Evolutionary conservation across 306 rosid genomes (phyloP).

Genomic region (Pyrus pyrifolia): DNA sequence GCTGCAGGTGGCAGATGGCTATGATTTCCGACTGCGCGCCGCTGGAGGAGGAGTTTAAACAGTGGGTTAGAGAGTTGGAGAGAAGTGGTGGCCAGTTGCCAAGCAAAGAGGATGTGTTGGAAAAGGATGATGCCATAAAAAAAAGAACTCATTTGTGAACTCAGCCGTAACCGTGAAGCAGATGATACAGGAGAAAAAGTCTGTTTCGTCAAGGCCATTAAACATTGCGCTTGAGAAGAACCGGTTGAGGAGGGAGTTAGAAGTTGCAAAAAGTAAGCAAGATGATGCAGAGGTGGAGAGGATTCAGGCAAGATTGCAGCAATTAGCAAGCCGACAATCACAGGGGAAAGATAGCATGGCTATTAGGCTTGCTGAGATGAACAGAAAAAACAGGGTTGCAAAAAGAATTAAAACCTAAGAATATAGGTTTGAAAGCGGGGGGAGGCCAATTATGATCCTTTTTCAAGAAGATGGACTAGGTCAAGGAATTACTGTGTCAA

Average conservation of each 20-base stretch:
- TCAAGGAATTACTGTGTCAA: constrained; percentile 72
- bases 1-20: too few relatives aligned
- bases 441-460: constrained; percentile 97
- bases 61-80: constrained; percentile 81
- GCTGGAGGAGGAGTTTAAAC: too few relatives aligned
- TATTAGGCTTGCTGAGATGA: constrained; percentile 88
- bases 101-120: constrained; percentile 47
- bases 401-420: constrained; percentile 56
- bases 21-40: too few relatives aligned
- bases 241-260: constrained; percentile 65
- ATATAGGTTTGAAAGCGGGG: constrained; percentile 69
- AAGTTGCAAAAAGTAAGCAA: constrained; percentile 53
- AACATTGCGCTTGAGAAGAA: constrained; percentile 96
- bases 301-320: constrained; percentile 58
- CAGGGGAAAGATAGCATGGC: constrained; percentile 67
- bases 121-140: constrained; percentile 59
- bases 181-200: constrained; percentile 83
- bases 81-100: constrained; percentile 73
- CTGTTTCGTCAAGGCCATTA: constrained; percentile 67
- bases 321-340: constrained; percentile 54
- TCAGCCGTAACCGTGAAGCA: constrained; percentile 90
- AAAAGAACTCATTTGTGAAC: constrained; percentile 51
- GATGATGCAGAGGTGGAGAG: constrained; percentile 57
- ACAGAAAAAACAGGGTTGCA: constrained; percentile 86
- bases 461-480: constrained; percentile 97